A percentile compares a stretch with the other conserved stretches of the same genome.
These are phyloP conservation scores for Albifimbria verrucaria DNA, from an alignment of 2,329 filamentous ascomycete species.

Conservation along the genomic window DNA sequence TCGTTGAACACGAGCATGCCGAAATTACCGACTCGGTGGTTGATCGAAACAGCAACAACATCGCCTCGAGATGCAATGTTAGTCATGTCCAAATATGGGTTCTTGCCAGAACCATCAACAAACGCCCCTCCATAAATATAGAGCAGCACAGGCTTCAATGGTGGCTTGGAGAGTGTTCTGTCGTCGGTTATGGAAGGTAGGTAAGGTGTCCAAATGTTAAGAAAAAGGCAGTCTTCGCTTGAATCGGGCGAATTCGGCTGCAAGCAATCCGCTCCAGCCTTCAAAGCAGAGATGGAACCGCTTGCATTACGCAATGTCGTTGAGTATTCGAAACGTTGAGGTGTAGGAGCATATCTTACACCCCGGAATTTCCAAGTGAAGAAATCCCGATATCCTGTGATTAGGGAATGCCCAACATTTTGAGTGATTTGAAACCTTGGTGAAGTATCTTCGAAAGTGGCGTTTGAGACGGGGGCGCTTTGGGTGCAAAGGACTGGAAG, in stretches of 20 bases:
- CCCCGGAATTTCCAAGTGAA: slow-evolving; percentile 1
- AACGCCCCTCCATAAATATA: slow-evolving; percentile 1
- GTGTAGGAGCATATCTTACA: background rate
- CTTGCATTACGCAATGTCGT: background rate
- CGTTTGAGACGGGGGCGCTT: slow-evolving; percentile 1
- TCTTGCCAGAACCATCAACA: background rate
- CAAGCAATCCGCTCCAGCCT: background rate
- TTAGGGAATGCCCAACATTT: background rate
- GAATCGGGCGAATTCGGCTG: background rate
- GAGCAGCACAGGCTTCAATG: background rate
- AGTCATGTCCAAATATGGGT: background rate
- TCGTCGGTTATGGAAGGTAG: background rate
- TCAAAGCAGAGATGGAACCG: background rate
- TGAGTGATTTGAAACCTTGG: slow-evolving; percentile 1
- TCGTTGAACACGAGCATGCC: slow-evolving; percentile 1
- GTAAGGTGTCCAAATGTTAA: slow-evolving; percentile 1
- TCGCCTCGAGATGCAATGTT: slow-evolving; percentile 1
- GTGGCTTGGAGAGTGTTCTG: background rate
- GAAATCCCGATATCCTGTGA: slow-evolving; percentile 2
- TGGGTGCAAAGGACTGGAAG: slow-evolving; percentile 1
- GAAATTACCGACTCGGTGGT: background rate
- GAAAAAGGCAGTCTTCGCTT: slow-evolving; percentile 2
- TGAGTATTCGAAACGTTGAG: slow-evolving; percentile 1
- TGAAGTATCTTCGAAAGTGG: background rate
- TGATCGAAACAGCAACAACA: slow-evolving; percentile 1